Evolutionary conservation across 2,329 filamentous ascomycete genomes (phyloP).

Genomic region (Dactylellina sp.): DNA sequence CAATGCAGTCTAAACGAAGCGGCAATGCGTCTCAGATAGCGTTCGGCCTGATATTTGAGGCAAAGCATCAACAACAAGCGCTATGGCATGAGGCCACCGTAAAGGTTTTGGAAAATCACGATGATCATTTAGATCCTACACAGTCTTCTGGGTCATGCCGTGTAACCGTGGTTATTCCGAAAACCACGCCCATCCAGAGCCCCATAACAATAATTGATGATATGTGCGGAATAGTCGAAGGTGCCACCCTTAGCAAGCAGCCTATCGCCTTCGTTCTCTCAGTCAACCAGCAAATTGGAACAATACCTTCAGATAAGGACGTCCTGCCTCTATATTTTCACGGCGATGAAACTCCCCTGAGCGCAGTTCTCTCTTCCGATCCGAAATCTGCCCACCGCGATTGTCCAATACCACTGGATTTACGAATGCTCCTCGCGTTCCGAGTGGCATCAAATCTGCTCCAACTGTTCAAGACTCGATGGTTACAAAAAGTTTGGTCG

Average conservation of each 20-base stretch:
- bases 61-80: conserved; percentile 11
- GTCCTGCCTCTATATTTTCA: conserved; percentile 26
- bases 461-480: conserved; percentile 57
- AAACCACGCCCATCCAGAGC: neutral
- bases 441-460: conserved; percentile 58
- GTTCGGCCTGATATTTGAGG: conserved; percentile 43
- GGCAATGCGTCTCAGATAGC: conserved; percentile 7
- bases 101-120: conserved; percentile 24
- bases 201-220: conserved; percentile 36
- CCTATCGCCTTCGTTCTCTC: conserved; percentile 28
- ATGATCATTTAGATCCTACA: neutral
- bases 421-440: conserved; percentile 58
- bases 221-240: conserved; percentile 29
- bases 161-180: conserved; percentile 25
- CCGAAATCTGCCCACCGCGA: neutral
- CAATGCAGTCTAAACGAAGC: neutral
- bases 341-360: conserved; percentile 32
- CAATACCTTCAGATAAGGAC: conserved; percentile 17
- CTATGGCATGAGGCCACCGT: conserved; percentile 48
- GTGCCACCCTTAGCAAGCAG: conserved; percentile 8
- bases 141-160: conserved; percentile 21
- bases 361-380: conserved; percentile 13
- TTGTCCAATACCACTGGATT: conserved; percentile 32
- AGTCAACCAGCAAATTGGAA: conserved; percentile 26
- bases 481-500: conserved; percentile 55